phyloP scores from a whole-genome alignment of 1,139 yeast species.

The Debaryomyces coudertii region DNA sequence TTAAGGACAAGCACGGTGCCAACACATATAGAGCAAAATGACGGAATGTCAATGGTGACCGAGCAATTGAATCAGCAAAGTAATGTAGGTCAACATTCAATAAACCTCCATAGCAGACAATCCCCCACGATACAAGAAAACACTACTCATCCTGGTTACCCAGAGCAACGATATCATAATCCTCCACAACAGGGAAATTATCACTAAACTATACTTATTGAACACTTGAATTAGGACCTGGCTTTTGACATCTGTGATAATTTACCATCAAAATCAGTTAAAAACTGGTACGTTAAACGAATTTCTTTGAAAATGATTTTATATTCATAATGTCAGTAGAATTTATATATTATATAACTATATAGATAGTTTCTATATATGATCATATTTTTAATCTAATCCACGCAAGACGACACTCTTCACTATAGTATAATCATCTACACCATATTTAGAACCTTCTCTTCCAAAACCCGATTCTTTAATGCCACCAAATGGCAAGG shows the following conservation, averaged over 20 bases:
- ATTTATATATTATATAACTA: not conserved
- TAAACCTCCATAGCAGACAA: not conserved
- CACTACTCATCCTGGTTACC: not conserved
- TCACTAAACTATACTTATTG: not conserved
- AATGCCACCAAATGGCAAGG: conserved; percentile 52
- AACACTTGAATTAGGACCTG: no score
- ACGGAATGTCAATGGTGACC: not conserved
- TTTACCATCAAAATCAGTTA: no score
- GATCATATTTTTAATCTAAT: conserved; percentile 10
- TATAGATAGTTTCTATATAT: not conserved
- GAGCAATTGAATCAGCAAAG: not conserved
- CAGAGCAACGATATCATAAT: not conserved
- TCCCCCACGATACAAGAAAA: not conserved
- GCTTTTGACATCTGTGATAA: no score
- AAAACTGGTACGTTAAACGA: no score
- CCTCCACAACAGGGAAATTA: not conserved
- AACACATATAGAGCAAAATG: not conserved
- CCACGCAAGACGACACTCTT: conserved; percentile 31
- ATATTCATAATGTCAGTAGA: not conserved
- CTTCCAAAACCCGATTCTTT: conserved; percentile 52
- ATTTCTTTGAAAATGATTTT: no score
- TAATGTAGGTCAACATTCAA: not conserved
- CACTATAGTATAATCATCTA: conserved; percentile 44
- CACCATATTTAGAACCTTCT: conserved; percentile 50
- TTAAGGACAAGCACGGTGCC: not conserved